Evolutionary conservation across 768 basidiomycete species (phyloP).

Genomic region (Calvatia gigantea): DNA sequence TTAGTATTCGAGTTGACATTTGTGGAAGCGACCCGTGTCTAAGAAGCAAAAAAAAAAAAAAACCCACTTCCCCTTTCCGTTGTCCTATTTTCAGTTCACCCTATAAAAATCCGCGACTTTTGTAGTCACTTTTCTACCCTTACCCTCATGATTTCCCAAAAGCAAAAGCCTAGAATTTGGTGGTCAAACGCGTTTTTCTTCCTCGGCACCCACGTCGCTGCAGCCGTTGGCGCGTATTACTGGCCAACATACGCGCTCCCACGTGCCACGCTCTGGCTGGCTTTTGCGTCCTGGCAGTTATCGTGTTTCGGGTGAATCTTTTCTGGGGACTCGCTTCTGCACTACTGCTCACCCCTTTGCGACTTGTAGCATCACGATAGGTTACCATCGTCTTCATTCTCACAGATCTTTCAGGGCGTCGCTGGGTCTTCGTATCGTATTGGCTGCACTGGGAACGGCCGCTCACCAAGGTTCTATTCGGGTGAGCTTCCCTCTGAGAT

Average conservation of each 20-base stretch:
- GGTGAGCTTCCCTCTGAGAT: slow-evolving; percentile 30
- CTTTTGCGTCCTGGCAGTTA: slow-evolving; percentile 62
- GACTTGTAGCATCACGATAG: slow-evolving; percentile 57
- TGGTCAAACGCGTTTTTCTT: slow-evolving; percentile 63
- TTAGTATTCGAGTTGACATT: not conserved
- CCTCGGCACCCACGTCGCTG: slow-evolving; percentile 52
- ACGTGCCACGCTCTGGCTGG: slow-evolving; percentile 45
- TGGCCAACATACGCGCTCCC: slow-evolving; percentile 44
- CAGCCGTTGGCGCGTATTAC: slow-evolving; percentile 46
- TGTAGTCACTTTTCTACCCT: not conserved
- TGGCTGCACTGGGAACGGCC: slow-evolving; percentile 66
- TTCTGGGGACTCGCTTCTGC: not conserved
- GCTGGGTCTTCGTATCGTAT: slow-evolving; percentile 46
- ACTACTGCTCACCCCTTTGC: slow-evolving; percentile 3
- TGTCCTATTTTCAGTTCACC: too few species aligned
- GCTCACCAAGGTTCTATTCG: slow-evolving; percentile 82
- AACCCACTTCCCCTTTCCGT: too few species aligned
- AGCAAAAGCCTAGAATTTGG: slow-evolving; percentile 41
- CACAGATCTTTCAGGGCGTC: slow-evolving; percentile 67
- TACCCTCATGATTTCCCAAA: not conserved
- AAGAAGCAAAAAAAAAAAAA: too few species aligned
- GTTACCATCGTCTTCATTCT: slow-evolving; percentile 79
- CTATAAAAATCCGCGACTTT: too few species aligned
- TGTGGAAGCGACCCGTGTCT: not conserved
- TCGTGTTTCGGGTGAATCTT: slow-evolving; percentile 62